Evolutionary conservation across 306 rosid genomes (phyloP).

Genomic region (Medicago lupulina): DNA sequence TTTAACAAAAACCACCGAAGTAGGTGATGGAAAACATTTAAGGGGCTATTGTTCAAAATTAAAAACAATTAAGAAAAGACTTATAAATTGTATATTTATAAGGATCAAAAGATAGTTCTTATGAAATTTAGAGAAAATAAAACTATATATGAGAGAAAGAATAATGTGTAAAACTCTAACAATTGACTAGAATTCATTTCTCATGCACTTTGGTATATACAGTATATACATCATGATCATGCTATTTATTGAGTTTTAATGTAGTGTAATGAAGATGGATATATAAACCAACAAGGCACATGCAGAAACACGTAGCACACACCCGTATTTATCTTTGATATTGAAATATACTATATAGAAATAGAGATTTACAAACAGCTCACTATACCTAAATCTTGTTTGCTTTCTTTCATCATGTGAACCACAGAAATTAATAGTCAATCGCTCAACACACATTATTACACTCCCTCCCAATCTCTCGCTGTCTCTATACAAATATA

Average conservation of each 20-base stretch:
- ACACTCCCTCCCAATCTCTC: background rate
- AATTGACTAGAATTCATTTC: background rate
- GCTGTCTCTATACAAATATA: background rate
- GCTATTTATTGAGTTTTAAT: background rate
- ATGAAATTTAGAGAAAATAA: too few relatives aligned
- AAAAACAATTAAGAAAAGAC: too few relatives aligned
- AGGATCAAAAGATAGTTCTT: too few relatives aligned
- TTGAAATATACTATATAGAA: background rate
- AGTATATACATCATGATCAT: background rate
- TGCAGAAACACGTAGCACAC: background rate
- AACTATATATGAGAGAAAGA: too few relatives aligned
- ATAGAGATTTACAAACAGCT: background rate
- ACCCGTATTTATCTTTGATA: background rate
- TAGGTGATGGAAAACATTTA: too few relatives aligned
- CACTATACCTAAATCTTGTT: conserved; percentile 5
- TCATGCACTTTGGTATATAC: too few relatives aligned
- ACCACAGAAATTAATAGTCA: background rate
- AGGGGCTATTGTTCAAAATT: too few relatives aligned
- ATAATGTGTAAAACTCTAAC: background rate
- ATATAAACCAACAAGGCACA: background rate
- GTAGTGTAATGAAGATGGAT: background rate
- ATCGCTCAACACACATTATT: background rate
- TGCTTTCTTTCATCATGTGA: background rate
- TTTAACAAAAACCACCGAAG: too few relatives aligned
- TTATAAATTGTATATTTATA: too few relatives aligned